Conservation (phyloP, 192 early-diverging fungal genomes). For the Chytriomyces sp. region DNA sequence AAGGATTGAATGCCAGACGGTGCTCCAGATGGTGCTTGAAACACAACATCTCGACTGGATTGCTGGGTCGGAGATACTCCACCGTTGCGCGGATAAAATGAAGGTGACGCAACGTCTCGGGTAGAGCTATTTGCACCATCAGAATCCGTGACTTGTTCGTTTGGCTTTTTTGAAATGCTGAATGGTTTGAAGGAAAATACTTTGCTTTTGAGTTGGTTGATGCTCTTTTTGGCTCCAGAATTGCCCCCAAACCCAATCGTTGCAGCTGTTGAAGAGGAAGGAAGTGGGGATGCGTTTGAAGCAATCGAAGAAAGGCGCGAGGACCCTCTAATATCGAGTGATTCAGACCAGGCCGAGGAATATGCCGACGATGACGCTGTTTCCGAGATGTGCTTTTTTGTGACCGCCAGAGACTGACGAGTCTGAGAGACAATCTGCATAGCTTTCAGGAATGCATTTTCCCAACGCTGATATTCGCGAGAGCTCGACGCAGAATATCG, state of each 20-base stretch:
- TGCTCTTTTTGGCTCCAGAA: neutral
- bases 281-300: neutral
- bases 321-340: neutral
- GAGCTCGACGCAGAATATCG: conserved; percentile 13
- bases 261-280: neutral
- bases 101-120: neutral
- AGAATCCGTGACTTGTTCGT: no score
- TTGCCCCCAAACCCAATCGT: neutral
- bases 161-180: neutral
- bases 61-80: no score
- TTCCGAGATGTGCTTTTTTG: neutral
- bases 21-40: neutral
- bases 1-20: neutral
- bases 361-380: neutral
- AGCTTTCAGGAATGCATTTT: conserved; percentile 13
- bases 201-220: conserved; percentile 12
- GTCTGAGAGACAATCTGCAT: conserved; percentile 6
- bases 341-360: conserved; percentile 2
- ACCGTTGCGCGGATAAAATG: neutral
- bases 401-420: neutral
- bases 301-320: no score
- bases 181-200: conserved; percentile 1
- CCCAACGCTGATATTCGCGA: conserved; percentile 35
- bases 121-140: neutral
- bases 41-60: neutral